Evolutionary conservation across 495 filamentous ascomycete genomes (phyloP).

Genomic region (Evernia prunastri): DNA sequence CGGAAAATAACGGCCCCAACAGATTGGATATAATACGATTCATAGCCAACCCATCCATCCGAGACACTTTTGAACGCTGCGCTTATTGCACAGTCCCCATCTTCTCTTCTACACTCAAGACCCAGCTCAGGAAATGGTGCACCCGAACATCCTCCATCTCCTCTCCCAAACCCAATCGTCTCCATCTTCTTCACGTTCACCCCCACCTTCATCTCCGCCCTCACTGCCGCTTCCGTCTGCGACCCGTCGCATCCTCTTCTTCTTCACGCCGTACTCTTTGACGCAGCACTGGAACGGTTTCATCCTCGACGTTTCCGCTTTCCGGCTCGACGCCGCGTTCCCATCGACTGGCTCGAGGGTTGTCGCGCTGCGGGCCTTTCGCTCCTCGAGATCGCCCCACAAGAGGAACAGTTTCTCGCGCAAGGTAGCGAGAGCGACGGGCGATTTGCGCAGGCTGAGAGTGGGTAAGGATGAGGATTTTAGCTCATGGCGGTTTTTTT

Average conservation of each 20-base stretch:
- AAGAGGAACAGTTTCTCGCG: constrained; percentile 68
- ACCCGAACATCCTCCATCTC: constrained; percentile 43
- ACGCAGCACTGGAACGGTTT: constrained; percentile 35
- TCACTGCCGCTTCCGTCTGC: constrained; percentile 22
- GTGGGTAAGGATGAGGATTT: constrained; percentile 14
- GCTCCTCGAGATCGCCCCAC: constrained; percentile 82
- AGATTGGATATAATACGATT: not conserved
- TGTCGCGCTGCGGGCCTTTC: constrained; percentile 34
- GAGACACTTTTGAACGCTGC: not conserved
- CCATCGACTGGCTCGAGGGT: constrained; percentile 17
- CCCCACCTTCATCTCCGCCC: constrained; percentile 31
- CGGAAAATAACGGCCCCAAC: not conserved
- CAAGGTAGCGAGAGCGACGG: constrained; percentile 42
- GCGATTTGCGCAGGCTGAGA: constrained; percentile 49
- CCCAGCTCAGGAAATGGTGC: constrained; percentile 11
- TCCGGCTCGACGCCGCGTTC: not conserved
- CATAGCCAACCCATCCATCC: not conserved
- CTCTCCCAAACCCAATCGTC: constrained; percentile 39
- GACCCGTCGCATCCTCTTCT: constrained; percentile 5
- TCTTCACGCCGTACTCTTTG: constrained; percentile 48
- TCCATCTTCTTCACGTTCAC: not conserved
- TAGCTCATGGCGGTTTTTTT: constrained; percentile 10
- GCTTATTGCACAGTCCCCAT: not conserved
- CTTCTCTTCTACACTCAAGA: not conserved
- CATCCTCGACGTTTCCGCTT: constrained; percentile 7